phyloP scores from a whole-genome alignment of 345 rosid genomes.

The Schrenkiella parvula region DNA sequence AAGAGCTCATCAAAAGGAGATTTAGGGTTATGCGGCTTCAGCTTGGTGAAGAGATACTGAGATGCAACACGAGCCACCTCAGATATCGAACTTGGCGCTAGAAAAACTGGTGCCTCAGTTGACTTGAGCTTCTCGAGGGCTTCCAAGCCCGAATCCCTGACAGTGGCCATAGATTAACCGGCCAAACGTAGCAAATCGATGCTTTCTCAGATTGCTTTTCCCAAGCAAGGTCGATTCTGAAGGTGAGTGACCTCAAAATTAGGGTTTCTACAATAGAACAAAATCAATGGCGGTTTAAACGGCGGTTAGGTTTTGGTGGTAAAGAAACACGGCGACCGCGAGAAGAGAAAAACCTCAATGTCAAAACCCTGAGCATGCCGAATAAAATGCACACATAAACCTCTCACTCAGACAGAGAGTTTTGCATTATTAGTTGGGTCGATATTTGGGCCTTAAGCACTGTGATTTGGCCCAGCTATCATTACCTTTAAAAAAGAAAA shows the following conservation, averaged over 20 bases:
- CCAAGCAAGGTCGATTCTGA: background rate
- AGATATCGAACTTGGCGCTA: slow-evolving; percentile 56
- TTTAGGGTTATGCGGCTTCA: slow-evolving; percentile 53
- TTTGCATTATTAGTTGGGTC: background rate
- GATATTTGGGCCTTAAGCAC: background rate
- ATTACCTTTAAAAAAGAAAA: too few species aligned
- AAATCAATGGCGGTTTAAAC: background rate
- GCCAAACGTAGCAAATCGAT: background rate
- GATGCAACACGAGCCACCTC: slow-evolving; percentile 55
- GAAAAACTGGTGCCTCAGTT: slow-evolving; percentile 67
- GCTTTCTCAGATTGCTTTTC: background rate
- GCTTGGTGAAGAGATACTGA: slow-evolving; percentile 48
- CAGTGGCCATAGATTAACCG: slow-evolving; percentile 35
- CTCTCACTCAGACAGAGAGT: background rate
- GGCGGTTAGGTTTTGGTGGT: slow-evolving; percentile 9
- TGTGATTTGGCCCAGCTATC: background rate
- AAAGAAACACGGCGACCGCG: background rate
- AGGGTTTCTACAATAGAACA: background rate
- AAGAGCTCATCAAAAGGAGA: slow-evolving; percentile 67
- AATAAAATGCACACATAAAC: background rate
- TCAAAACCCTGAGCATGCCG: slow-evolving; percentile 15
- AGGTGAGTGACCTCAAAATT: background rate
- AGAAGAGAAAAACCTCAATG: slow-evolving; percentile 6
- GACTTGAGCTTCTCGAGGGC: slow-evolving; percentile 52
- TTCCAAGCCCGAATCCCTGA: slow-evolving; percentile 43